Percentiles rank a stretch among this genome's conserved stretches.
Conservation (phyloP, 352 stramenopile genomes). For the Pythium rishiriense region DNA sequence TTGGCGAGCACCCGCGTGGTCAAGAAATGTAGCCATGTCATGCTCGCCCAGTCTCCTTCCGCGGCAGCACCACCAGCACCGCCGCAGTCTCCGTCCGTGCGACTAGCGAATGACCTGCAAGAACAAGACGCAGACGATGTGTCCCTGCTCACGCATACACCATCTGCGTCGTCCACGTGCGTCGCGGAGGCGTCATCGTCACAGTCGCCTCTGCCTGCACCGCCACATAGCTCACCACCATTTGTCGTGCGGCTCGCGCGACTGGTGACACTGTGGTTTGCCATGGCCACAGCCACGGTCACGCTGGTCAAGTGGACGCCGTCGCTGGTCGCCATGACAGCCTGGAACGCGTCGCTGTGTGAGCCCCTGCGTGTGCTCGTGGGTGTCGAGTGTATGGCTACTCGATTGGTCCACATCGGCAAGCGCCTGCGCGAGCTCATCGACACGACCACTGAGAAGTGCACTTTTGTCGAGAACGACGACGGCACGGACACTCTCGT, state of each 20-base stretch:
- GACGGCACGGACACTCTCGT: constrained; percentile 32
- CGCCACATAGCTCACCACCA: not conserved
- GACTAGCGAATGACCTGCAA: constrained; percentile 3
- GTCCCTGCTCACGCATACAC: constrained; percentile 23
- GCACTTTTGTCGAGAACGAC: constrained; percentile 35
- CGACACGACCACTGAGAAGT: constrained; percentile 48
- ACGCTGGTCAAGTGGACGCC: constrained; percentile 35
- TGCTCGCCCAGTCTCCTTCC: not conserved
- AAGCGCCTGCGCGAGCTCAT: constrained; percentile 42
- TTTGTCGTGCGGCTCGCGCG: constrained; percentile 5
- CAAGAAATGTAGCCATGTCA: constrained; percentile 23
- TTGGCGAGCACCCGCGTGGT: not conserved
- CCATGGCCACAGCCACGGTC: constrained; percentile 30
- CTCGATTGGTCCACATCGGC: constrained; percentile 10
- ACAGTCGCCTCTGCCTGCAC: no score
- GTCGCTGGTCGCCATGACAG: constrained; percentile 56
- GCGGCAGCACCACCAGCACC: not conserved
- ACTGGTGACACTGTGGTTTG: constrained; percentile 14
- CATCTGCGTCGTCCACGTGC: no score
- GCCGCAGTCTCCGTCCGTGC: not conserved
- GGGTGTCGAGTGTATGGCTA: constrained; percentile 33
- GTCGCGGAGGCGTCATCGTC: no score
- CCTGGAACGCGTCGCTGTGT: constrained; percentile 52
- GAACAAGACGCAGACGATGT: constrained; percentile 7
- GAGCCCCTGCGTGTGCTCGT: constrained; percentile 40